These are phyloP conservation scores for Pseudocercospora musae DNA, from an alignment of 2,329 filamentous ascomycete species.

Conservation along the genomic window DNA sequence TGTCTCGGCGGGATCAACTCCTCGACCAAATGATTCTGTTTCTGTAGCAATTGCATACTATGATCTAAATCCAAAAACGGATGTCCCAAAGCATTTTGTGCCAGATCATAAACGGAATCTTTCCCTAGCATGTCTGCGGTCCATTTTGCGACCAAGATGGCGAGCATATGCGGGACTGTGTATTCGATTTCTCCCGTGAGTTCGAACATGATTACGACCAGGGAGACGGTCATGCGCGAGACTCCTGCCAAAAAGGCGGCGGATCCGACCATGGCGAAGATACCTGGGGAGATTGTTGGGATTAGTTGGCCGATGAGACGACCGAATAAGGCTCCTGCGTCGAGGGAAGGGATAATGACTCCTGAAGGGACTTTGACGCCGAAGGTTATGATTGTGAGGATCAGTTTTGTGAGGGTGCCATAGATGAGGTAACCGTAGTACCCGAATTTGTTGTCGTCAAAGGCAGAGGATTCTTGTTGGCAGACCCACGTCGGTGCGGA, in stretches of 20 bases:
- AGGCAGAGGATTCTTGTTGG: slow-evolving; percentile 42
- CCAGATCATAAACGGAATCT: slow-evolving; percentile 58
- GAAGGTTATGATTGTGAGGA: slow-evolving; percentile 58
- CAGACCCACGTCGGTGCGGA: slow-evolving; percentile 49
- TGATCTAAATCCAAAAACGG: slow-evolving; percentile 57
- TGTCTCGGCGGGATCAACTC: slow-evolving; percentile 51
- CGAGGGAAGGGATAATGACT: slow-evolving; percentile 59
- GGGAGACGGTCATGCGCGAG: slow-evolving; percentile 56
- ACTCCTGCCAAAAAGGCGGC: slow-evolving; percentile 59
- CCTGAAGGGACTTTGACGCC: slow-evolving; percentile 60
- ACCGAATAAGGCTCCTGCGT: slow-evolving; percentile 58
- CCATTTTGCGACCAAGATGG: slow-evolving; percentile 60
- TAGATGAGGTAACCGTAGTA: slow-evolving; percentile 54
- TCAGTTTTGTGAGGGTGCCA: slow-evolving; percentile 53
- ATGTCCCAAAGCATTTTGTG: slow-evolving; percentile 57
- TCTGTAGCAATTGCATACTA: slow-evolving; percentile 44
- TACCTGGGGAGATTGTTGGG: slow-evolving; percentile 51
- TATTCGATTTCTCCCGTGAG: slow-evolving; percentile 59
- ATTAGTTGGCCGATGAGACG: slow-evolving; percentile 50
- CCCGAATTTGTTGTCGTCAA: slow-evolving; percentile 33
- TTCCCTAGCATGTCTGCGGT: slow-evolving; percentile 53
- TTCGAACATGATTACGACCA: slow-evolving; percentile 61
- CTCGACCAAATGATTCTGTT: slow-evolving; percentile 40
- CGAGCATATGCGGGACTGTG: slow-evolving; percentile 55
- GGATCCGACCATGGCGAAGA: slow-evolving; percentile 60